Base-by-base conservation (phyloP, 1,284 basidiomycete species). In the Schizopora paradoxa region DNA sequence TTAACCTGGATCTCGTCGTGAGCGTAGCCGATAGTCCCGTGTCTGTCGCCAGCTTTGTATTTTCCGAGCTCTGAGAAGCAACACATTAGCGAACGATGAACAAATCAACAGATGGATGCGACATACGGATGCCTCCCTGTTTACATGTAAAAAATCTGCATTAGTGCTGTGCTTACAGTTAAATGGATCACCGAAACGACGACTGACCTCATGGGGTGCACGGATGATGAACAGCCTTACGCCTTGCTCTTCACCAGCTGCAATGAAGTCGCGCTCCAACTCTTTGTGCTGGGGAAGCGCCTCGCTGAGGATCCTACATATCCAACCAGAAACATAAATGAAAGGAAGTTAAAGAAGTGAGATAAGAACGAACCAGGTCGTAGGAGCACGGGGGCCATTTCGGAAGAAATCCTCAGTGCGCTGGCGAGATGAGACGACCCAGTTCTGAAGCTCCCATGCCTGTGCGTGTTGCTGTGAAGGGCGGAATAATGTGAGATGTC, bases 361-460 rank as follows among this genome's bases (percentile, higher is more conserved):
- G 2, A 3, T 39, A 13, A n/a, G n/a, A n/a, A n/a, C 45, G 10
- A 27, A 47, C 84, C 84, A 87, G 22, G 75, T 74, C 10, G 69
- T 66, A 2, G 80, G 77, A 1, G 58, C 67, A 0, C 58, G 59
- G 10, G 67, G 66, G 1, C 82, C 80, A 11, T 67, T 55, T 21
- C 48, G 50, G 47, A 69, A 59, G 66, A 69, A 83, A 8, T 67
- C 62, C 3, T 67, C 61, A 8, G 77, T 76, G 52, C 78, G 78
- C 16, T 40, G 47, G 52, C 74, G 67, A 4, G 82, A 78, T 0
- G 79, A 79, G 8, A 64, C 54, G n/a, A 77, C 43, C 84, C 84
- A 87, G 37, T 66, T 69, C 49, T 66, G 63, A 6, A 67, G 54
- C 33, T 67, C 70, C 78, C 77, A 83, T 10, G 61, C 59, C 3